Percentiles rank a stretch among this genome's conserved stretches.
phyloP scores from a whole-genome alignment of 345 rosid species.

The Zanthoxylum bungeanum region DNA sequence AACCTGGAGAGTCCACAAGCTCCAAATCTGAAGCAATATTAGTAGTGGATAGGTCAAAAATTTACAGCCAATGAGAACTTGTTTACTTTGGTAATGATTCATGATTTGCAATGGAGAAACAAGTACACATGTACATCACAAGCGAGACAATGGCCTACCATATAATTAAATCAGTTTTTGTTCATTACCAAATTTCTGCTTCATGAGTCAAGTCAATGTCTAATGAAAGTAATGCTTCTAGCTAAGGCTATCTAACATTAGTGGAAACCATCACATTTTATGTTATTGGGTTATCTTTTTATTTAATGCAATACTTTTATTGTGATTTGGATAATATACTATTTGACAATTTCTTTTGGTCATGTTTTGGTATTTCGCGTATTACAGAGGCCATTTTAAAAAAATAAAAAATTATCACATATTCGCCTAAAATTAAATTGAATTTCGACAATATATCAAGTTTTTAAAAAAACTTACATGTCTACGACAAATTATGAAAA shows the following conservation, averaged over 20 bases:
- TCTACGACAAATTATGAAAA: too few relatives aligned
- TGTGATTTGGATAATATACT: too few relatives aligned
- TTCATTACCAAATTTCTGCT: neutral
- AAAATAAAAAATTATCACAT: too few relatives aligned
- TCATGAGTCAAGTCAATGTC: conserved; percentile 4
- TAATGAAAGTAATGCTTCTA: neutral
- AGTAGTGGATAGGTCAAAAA: conserved; percentile 11
- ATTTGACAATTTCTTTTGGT: too few relatives aligned
- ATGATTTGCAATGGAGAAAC: conserved; percentile 24
- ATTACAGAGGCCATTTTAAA: too few relatives aligned
- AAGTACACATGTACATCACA: conserved; percentile 10
- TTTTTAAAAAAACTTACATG: too few relatives aligned
- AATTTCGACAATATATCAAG: too few relatives aligned
- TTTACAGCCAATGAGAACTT: conserved; percentile 22
- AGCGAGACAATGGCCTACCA: conserved; percentile 19
- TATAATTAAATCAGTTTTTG: too few relatives aligned
- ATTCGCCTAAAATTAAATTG: too few relatives aligned
- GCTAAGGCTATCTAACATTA: neutral
- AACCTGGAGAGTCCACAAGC: conserved; percentile 14
- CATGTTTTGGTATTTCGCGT: too few relatives aligned
- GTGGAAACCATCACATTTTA: conserved; percentile 1
- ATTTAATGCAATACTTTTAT: too few relatives aligned
- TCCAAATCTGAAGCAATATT: conserved; percentile 10
- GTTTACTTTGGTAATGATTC: conserved; percentile 10
- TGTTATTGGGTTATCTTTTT: neutral